Evolutionary conservation across 805 yeast species (phyloP).

Genomic region (Kodamaea restingae): DNA sequence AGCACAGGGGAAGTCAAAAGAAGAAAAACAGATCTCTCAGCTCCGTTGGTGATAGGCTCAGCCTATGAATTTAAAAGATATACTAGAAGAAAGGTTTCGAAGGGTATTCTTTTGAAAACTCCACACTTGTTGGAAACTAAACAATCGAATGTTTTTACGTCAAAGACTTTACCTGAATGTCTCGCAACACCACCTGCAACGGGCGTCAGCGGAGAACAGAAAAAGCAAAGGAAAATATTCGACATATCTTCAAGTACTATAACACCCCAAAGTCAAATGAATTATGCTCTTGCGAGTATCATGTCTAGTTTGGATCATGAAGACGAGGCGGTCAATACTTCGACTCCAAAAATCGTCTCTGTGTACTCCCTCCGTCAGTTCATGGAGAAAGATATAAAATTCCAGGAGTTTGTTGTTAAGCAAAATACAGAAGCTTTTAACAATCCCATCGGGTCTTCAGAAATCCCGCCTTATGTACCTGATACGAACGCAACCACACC

Average conservation of each 20-base stretch:
- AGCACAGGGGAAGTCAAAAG: background rate
- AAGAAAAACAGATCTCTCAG: background rate
- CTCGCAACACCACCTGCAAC: background rate
- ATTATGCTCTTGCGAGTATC: constrained; percentile 10
- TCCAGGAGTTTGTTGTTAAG: constrained; percentile 30
- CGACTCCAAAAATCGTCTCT: constrained; percentile 39
- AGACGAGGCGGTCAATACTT: constrained; percentile 15
- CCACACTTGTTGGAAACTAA: constrained; percentile 46
- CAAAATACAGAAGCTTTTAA: constrained; percentile 9
- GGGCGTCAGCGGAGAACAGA: constrained; percentile 2
- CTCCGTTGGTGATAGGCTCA: constrained; percentile 45
- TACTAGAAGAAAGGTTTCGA: constrained; percentile 41
- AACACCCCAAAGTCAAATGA: constrained; percentile 13
- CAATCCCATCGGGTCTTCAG: constrained; percentile 5
- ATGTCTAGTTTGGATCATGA: constrained; percentile 8
- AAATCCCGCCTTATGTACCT: no score
- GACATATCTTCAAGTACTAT: constrained; percentile 10
- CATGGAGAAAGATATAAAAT: constrained; percentile 50
- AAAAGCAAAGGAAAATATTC: constrained; percentile 7
- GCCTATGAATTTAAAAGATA: constrained; percentile 44
- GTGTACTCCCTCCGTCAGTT: constrained; percentile 54
- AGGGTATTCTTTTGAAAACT: constrained; percentile 50
- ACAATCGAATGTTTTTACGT: constrained; percentile 21
- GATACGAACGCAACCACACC: no score
- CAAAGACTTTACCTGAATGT: background rate